Base-by-base conservation (phyloP, 148 eudicot genomes). In the Camellia japonica region DNA sequence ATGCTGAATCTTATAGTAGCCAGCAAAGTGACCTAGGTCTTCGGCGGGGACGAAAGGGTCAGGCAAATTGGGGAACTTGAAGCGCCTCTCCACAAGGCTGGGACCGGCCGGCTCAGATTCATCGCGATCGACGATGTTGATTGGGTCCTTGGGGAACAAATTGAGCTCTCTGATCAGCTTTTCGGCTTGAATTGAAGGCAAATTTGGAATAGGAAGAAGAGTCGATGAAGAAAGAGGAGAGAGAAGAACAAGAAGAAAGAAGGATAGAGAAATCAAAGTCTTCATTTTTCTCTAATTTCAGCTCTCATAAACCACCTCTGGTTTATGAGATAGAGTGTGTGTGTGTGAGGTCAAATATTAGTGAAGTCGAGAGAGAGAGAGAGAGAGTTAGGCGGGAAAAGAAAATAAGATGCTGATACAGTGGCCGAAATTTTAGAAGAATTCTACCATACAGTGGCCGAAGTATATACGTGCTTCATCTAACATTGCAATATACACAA, bases 11-110 rank as follows among this genome's bases (percentile, higher is more conserved):
- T 88, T 77, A 56, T 90, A 91, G 75, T 94, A 94, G 60, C 98
- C 97, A 51, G 98, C 97, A 82, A 91, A 91, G 76, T 94, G 98
- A 44, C 95, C 97, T n/a, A 94, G 61, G 1, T 94, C 93, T 6
- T 94, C 94, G 63, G 83, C 85, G 6, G 94, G 78, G 8, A 86
- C 83, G 46, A 80, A 86, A 23, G 86, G 66, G 58, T 81, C 92
- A 1, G 81, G 67, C 56, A 90, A 75, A 85, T 88, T 85, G 43
- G 98, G 93, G 56, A 94, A 91, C 80, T 69, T 86, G 67, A 94
- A 80, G 19, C 84, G 86, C 86, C 68, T 84, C 87, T 94, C 98
- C 2, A 93, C 92, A 16, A 94, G 70, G 81, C 75, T 84, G 42
- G 87, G 76, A 20, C 74, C 82, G 10, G 55, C 46, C 44, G 54